Evolutionary conservation across 108 stramenopile genomes (phyloP), one percentile per base, ranked within the genome.

Genomic region (Conticribra guillardii): DNA sequence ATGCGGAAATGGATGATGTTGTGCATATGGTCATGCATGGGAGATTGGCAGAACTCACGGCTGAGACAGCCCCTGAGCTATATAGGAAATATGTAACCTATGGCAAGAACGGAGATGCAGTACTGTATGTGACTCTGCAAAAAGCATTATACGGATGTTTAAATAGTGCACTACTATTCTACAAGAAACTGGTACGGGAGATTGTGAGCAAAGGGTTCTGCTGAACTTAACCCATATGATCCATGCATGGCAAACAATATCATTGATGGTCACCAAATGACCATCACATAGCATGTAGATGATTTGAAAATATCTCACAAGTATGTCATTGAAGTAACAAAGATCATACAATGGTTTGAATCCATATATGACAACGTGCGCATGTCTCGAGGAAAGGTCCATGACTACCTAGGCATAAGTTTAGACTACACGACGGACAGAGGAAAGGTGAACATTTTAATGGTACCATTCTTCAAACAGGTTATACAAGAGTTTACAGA

Each of bases 1-100:
- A 57, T 57, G 56, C 56, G 1, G 56, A 31, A 16, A 30, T 16
- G 14, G 56, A 57, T 52, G 5, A n/a, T n/a, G n/a, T n/a, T n/a
- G n/a, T n/a, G n/a, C n/a, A n/a, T n/a, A n/a, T n/a, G n/a, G n/a
- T n/a, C n/a, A n/a, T n/a, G n/a, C n/a, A n/a, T n/a, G n/a, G n/a
- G n/a, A n/a, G n/a, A n/a, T n/a, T n/a, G n/a, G 51, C 51, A 5
- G 51, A 52, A 18, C 11, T 52, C 19, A 19, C 19, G 51, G 18
- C 11, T 14, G n/a, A 18, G n/a, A 19, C 5, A 52, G 19, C 11
- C 18, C 11, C 11, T 5, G 17, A 18, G n/a, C n/a, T n/a, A n/a
- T n/a, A n/a, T n/a, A n/a, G n/a, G n/a, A n/a, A n/a, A n/a, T n/a
- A n/a, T n/a, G n/a, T n/a, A n/a, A n/a, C n/a, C n/a, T n/a, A n/a